Percentiles rank a stretch among this genome's conserved stretches.
phyloP scores from a whole-genome alignment of 2,329 filamentous ascomycete species.

The Beauveria caledonica region DNA sequence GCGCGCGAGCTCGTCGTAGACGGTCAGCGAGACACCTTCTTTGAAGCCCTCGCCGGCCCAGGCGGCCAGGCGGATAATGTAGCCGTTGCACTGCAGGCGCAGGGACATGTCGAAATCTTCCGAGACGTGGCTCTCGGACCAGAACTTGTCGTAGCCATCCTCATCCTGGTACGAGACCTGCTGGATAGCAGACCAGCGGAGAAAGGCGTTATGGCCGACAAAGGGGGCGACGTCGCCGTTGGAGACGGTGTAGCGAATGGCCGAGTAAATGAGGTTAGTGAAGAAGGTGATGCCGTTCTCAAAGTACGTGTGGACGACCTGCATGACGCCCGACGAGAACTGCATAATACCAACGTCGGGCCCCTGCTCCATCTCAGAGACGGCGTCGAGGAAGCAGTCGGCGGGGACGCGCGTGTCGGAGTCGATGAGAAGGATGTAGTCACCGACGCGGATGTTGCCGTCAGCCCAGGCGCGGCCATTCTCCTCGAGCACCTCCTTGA shows the following conservation, averaged over 20 bases:
- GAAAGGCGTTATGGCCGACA: slow-evolving; percentile 69
- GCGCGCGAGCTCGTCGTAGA: slow-evolving; percentile 62
- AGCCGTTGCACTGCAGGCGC: slow-evolving; percentile 60
- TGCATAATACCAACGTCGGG: slow-evolving; percentile 66
- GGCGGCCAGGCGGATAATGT: slow-evolving; percentile 58
- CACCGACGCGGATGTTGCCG: slow-evolving; percentile 52
- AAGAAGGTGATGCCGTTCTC: slow-evolving; percentile 70
- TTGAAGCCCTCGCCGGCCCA: slow-evolving; percentile 65
- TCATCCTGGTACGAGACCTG: slow-evolving; percentile 35
- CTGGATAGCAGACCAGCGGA: slow-evolving; percentile 52
- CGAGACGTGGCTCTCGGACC: slow-evolving; percentile 68
- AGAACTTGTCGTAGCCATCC: slow-evolving; percentile 53
- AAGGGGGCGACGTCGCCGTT: slow-evolving; percentile 68
- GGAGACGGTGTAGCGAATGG: slow-evolving; percentile 61
- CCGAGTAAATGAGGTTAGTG: slow-evolving; percentile 68
- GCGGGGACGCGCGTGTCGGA: slow-evolving; percentile 60
- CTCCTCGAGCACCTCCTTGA: slow-evolving; percentile 44
- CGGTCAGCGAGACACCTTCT: slow-evolving; percentile 64
- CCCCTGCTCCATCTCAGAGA: slow-evolving; percentile 61
- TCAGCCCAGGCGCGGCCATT: slow-evolving; percentile 41
- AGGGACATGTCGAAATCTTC: slow-evolving; percentile 73
- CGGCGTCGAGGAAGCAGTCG: slow-evolving; percentile 60
- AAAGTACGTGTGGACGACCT: slow-evolving; percentile 63
- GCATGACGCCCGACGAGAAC: slow-evolving; percentile 68
- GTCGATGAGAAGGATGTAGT: slow-evolving; percentile 60